Evolutionary conservation across 2,329 filamentous ascomycete species (phyloP).

Genomic region (Malbranchea zuffiana): DNA sequence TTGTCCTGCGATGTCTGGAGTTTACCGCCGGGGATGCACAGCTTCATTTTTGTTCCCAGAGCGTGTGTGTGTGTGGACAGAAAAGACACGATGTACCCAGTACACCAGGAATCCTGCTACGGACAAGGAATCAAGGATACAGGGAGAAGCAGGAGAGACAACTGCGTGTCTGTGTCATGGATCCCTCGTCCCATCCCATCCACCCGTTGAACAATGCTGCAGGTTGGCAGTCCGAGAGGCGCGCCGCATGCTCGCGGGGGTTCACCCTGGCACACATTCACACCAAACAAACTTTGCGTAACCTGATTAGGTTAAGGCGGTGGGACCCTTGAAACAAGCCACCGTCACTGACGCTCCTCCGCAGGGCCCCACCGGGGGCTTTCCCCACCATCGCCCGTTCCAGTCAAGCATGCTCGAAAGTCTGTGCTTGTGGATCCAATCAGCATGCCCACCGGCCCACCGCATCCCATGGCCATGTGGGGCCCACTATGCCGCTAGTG

Average conservation of each 20-base stretch:
- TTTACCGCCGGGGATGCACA: too few species aligned
- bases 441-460: slow-evolving; percentile 1
- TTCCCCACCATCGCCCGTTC: too few species aligned
- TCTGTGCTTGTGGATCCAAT: slow-evolving; percentile 9
- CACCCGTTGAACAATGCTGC: slow-evolving; percentile 9
- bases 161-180: too few species aligned
- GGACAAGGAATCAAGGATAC: too few species aligned
- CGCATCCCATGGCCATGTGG: slow-evolving; percentile 4
- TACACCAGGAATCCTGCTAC: too few species aligned
- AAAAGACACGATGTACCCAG: too few species aligned
- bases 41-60: too few species aligned
- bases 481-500: slow-evolving; percentile 4
- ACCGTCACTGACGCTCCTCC: slow-evolving; percentile 6
- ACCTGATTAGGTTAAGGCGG: not conserved
- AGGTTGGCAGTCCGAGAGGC: slow-evolving; percentile 7
- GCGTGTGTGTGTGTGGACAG: too few species aligned
- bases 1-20: too few species aligned
- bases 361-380: slow-evolving; percentile 6
- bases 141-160: too few species aligned
- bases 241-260: slow-evolving; percentile 8
- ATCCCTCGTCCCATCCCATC: slow-evolving; percentile 6
- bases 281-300: too few species aligned
- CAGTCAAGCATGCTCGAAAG: too few species aligned
- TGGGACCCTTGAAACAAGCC: slow-evolving; percentile 8
- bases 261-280: slow-evolving; percentile 5